Evolutionary conservation across 306 rosid genomes (phyloP).

Genomic region (Vigna radiata): DNA sequence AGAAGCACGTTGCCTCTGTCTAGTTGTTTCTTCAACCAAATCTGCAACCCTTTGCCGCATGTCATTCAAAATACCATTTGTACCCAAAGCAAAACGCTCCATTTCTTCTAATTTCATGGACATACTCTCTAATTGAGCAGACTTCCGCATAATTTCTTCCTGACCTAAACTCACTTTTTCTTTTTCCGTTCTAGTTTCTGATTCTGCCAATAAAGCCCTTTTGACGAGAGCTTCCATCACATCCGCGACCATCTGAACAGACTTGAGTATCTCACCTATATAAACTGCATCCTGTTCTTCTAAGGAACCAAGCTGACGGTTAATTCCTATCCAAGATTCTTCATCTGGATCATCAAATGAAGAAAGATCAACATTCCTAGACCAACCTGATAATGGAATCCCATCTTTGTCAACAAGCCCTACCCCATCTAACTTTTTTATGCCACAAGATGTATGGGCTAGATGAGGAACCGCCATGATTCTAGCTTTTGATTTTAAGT

Average conservation of each 20-base stretch:
- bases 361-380: conserved; percentile 74
- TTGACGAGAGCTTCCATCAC: conserved; percentile 89
- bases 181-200: conserved; percentile 76
- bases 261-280: conserved; percentile 70
- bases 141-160: conserved; percentile 74
- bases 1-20: conserved; percentile 81
- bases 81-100: conserved; percentile 80
- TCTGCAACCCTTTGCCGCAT: conserved; percentile 86
- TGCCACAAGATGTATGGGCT: conserved; percentile 80
- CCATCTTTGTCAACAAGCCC: conserved; percentile 81
- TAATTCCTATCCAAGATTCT: conserved; percentile 61
- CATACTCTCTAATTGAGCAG: conserved; percentile 76
- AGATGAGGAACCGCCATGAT: conserved; percentile 78
- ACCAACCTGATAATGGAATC: conserved; percentile 71
- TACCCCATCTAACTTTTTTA: conserved; percentile 72
- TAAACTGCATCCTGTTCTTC: conserved; percentile 73
- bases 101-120: conserved; percentile 82
- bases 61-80: conserved; percentile 75
- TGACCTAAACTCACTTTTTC: conserved; percentile 68
- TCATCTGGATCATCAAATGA: conserved; percentile 64
- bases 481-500: conserved; percentile 87
- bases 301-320: conserved; percentile 54
- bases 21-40: conserved; percentile 92
- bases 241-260: conserved; percentile 81
- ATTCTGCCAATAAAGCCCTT: conserved; percentile 80